These are phyloP conservation scores for Juncus inflexus DNA, from an alignment of 176 grass and related monocot species.

Conservation along the genomic window DNA sequence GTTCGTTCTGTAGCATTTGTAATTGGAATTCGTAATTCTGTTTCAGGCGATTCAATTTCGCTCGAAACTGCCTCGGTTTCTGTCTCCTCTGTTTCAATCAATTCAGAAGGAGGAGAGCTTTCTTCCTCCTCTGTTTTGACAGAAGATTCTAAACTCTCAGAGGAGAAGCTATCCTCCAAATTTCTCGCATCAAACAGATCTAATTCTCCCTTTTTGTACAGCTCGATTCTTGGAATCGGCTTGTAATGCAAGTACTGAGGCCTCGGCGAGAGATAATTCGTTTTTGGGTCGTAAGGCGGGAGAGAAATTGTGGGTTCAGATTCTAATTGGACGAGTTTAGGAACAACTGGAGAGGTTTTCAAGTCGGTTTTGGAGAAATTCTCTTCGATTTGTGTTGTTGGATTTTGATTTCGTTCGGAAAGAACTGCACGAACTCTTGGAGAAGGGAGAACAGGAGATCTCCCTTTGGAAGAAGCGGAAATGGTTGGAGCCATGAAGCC, in stretches of 20 bases:
- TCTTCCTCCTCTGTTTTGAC: slow-evolving; percentile 34
- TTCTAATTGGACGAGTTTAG: slow-evolving; percentile 13
- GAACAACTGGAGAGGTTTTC: too few species aligned
- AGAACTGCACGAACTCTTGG: not conserved
- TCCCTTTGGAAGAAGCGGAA: slow-evolving; percentile 72
- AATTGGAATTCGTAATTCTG: not conserved
- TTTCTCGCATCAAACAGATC: slow-evolving; percentile 22
- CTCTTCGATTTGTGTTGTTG: slow-evolving; percentile 30
- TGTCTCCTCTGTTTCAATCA: too few species aligned
- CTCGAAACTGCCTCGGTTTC: not conserved
- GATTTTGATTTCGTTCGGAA: slow-evolving; percentile 14
- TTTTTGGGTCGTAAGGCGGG: slow-evolving; percentile 75
- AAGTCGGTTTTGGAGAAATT: not conserved
- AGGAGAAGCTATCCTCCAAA: slow-evolving; percentile 55
- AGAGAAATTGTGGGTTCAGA: slow-evolving; percentile 14
- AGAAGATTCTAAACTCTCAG: slow-evolving; percentile 43
- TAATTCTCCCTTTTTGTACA: slow-evolving; percentile 14
- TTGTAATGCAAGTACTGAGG: slow-evolving; percentile 82
- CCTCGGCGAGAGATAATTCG: slow-evolving; percentile 81
- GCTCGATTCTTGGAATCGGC: slow-evolving; percentile 55
- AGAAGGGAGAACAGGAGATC: slow-evolving; percentile 9
- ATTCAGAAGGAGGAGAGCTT: not conserved
- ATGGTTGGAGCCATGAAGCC: slow-evolving; percentile 95
- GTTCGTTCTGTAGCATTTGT: not conserved
- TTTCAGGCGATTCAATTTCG: not conserved